These are phyloP conservation scores for Erysimum cheiri DNA, from an alignment of 441 rosid species.

Conservation along the genomic window DNA sequence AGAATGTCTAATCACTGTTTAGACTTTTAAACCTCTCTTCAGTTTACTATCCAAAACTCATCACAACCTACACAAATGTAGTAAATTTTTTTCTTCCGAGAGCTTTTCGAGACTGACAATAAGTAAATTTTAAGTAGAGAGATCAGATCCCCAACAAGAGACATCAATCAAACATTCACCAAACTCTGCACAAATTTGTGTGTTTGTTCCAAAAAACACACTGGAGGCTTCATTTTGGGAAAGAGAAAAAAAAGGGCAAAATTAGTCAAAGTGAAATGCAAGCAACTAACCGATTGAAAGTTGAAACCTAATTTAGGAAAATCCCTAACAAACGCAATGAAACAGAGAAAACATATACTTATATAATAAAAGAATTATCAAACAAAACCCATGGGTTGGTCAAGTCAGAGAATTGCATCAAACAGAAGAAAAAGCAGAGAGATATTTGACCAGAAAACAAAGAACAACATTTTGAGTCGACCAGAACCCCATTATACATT, in stretches of 20 bases:
- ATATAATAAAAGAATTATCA: no score
- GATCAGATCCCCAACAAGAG: slow-evolving; percentile 18
- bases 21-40: background rate
- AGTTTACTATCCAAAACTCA: background rate
- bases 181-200: slow-evolving; percentile 8
- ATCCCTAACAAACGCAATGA: slow-evolving; percentile 33
- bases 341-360: no score
- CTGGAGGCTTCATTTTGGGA: slow-evolving; percentile 1
- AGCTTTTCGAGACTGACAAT: background rate
- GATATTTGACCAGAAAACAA: slow-evolving; percentile 8
- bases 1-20: slow-evolving; percentile 13
- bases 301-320: slow-evolving; percentile 31
- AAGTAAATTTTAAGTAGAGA: slow-evolving; percentile 5
- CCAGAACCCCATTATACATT: slow-evolving; percentile 13
- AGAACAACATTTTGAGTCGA: slow-evolving; percentile 4
- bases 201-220: slow-evolving; percentile 22
- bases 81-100: background rate
- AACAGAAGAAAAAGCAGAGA: background rate
- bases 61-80: background rate
- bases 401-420: background rate
- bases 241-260: background rate
- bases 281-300: slow-evolving; percentile 19
- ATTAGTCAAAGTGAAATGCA: slow-evolving; percentile 30
- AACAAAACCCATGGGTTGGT: background rate
- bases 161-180: slow-evolving; percentile 26